Evolutionary conservation across 1,284 basidiomycete species (phyloP), one percentile per base, ranked within the genome.

Genomic region (Microbotryum violaceum): DNA sequence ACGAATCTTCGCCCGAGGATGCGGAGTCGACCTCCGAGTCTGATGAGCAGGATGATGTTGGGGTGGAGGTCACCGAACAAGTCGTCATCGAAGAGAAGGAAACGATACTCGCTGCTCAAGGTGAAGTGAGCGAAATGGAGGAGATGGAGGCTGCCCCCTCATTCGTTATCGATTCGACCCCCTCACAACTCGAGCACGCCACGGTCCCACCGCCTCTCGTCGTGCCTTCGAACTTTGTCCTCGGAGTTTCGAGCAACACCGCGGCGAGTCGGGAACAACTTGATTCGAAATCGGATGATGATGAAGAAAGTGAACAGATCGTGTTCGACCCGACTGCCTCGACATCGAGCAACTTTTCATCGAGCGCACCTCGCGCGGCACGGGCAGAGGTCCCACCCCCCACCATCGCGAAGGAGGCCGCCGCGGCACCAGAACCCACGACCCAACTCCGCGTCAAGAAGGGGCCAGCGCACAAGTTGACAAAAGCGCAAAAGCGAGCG

Each of bases 401-500:
- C 6, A 27, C 58, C 8, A 33, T 55, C 20, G 18, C 33, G 8
- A 53, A 50, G 18, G 37, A 37, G 14, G 23, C 54, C 18, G 23
- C 44, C 20, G 6, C 23, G 27, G 16, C 31, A 2, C 50, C 37
- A 1, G 21, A 44, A 7, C 48, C 14, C 49, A 16, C 10, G 33
- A 49, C 3, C 1, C 45, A 1, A 33, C 20, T 7, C 21, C 56
- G 16, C 12, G 51, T 6, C 58, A 45, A n/a, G 12, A 23, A 29
- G 3, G 49, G 49, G 3, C 44, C 54, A 14, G 51, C 49, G 9
- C 54, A 54, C 18, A 52, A 58, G 33, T 42, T 60, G 20, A 52
- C 56, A 4, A 66, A 66, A 20, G 48, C 47, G 10, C 56, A 59
- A 37, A 66, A 66, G 51, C 18, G 33, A 6, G 62, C 60, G n/a